These are phyloP conservation scores for Nectriaceae sp. DNA, from an alignment of 2,329 filamentous ascomycete genomes.

Conservation along the genomic window DNA sequence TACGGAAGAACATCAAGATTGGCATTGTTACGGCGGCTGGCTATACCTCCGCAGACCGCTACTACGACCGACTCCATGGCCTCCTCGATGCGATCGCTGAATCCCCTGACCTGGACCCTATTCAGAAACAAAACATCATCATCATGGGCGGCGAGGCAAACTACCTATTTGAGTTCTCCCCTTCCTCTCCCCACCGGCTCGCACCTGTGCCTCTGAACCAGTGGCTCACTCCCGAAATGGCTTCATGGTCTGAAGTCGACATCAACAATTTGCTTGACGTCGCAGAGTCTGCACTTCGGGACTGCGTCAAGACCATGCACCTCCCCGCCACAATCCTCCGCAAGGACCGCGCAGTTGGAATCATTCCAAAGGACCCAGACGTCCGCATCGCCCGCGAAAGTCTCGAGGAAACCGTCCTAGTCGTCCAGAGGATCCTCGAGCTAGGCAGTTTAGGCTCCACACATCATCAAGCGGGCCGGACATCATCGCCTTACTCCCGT, in stretches of 20 bases:
- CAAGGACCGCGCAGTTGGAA: constrained; percentile 85
- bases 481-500: constrained; percentile 24
- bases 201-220: constrained; percentile 63
- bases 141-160: constrained; percentile 97
- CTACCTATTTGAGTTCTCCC: constrained; percentile 84
- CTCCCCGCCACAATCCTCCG: constrained; percentile 80
- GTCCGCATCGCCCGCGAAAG: constrained; percentile 80
- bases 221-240: constrained; percentile 81
- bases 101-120: constrained; percentile 58
- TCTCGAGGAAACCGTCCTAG: constrained; percentile 92
- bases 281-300: constrained; percentile 79
- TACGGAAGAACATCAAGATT: constrained; percentile 77
- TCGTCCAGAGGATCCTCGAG: constrained; percentile 91
- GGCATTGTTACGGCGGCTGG: constrained; percentile 97
- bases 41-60: constrained; percentile 84
- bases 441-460: constrained; percentile 60
- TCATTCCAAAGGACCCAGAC: constrained; percentile 65
- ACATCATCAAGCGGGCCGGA: constrained; percentile 28
- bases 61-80: constrained; percentile 85
- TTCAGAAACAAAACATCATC: constrained; percentile 77
- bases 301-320: constrained; percentile 78
- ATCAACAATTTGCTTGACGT: constrained; percentile 83
- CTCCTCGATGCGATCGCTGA: constrained; percentile 76
- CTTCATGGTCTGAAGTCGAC: constrained; percentile 72
- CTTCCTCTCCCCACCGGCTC: constrained; percentile 65